Base-by-base conservation (phyloP, 352 stramenopile genomes). In the Pythium utonaiense region DNA sequence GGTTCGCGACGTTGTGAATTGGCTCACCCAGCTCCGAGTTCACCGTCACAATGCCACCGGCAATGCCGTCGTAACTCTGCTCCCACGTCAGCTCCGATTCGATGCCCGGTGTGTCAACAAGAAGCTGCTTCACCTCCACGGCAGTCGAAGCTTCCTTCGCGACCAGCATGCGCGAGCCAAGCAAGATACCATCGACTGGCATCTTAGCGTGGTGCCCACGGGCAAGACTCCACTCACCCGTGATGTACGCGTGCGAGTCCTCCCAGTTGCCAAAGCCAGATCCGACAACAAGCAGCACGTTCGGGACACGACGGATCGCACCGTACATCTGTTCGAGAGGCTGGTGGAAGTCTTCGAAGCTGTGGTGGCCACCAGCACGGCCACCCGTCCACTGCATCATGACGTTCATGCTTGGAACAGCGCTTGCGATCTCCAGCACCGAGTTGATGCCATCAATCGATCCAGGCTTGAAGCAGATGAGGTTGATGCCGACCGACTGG, bases 311-410 rank as follows among this genome's bases (percentile, higher is more conserved):
- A 49, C 83, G 86, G 49, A 96, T 93, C 12, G 77, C 83, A 12
- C 71, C 81, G 67, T 95, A 95, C 51, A 80, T 83, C 17, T 69
- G 64, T 30, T 88, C 74, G 10, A 96, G 71, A 9, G 88, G 84
- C 33, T 78, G 50, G 70, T 95, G 88, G 57, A 96, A 93, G 67
- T 96, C 86, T 61, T 96, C 86, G 31, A 92, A 95, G 59, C 82
- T 93, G 74, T 96, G 86, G 69, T 95, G 88, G 13, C 88, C 86
- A 69, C 88, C 86, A 24, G 83, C 88, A 30, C 86, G 86, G 40
- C 86, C 84, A 10, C 83, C 86, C 38, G 88, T 95, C 86, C 88
- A 96, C 72, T 95, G 86, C 19, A 96, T 56, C 79, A 96, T 92
- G 40, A 96, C 70, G 30, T 76, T 78, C 79, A 95, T 91, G 10